phyloP scores from a whole-genome alignment of 495 filamentous ascomycete genomes.

The Penicillium steckii region DNA sequence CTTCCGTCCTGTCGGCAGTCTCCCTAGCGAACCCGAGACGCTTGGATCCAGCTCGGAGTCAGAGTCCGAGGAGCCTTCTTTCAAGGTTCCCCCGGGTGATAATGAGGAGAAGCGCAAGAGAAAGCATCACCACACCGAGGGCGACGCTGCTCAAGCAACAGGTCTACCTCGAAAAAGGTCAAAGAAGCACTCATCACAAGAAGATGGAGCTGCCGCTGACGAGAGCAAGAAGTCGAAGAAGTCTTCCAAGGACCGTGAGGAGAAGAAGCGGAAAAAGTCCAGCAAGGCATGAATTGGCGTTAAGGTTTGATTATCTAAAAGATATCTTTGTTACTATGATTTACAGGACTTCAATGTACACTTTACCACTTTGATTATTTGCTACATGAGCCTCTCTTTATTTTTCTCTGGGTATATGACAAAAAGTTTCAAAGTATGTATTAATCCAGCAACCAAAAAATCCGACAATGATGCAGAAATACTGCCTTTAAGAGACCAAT shows the following conservation, averaged over 20 bases:
- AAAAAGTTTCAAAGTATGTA: neutral
- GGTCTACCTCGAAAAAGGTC: slow-evolving; percentile 43
- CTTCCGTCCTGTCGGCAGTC: slow-evolving; percentile 54
- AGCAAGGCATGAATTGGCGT: slow-evolving; percentile 34
- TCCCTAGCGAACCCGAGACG: slow-evolving; percentile 40
- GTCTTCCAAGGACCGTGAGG: slow-evolving; percentile 39
- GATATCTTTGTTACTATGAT: slow-evolving; percentile 25
- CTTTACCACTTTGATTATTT: neutral
- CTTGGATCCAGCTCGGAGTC: slow-evolving; percentile 50
- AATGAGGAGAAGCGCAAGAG: slow-evolving; percentile 37
- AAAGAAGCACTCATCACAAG: slow-evolving; percentile 36
- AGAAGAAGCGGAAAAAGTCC: slow-evolving; percentile 46
- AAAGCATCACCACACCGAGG: slow-evolving; percentile 41
- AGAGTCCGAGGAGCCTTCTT: slow-evolving; percentile 39
- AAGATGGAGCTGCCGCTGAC: slow-evolving; percentile 16
- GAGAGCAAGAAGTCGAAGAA: slow-evolving; percentile 40
- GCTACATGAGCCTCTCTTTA: neutral
- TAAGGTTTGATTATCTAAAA: slow-evolving; percentile 17
- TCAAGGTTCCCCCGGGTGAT: slow-evolving; percentile 34
- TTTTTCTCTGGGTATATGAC: neutral
- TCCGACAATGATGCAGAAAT: neutral
- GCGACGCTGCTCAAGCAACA: slow-evolving; percentile 26
- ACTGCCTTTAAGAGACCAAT: too few species aligned
- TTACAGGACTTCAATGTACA: slow-evolving; percentile 23
- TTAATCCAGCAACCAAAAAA: neutral